A percentile compares a stretch with the other conserved stretches of the same genome.
Conservation (phyloP, 441 rosid species). For the Pelargonium australe region DNA sequence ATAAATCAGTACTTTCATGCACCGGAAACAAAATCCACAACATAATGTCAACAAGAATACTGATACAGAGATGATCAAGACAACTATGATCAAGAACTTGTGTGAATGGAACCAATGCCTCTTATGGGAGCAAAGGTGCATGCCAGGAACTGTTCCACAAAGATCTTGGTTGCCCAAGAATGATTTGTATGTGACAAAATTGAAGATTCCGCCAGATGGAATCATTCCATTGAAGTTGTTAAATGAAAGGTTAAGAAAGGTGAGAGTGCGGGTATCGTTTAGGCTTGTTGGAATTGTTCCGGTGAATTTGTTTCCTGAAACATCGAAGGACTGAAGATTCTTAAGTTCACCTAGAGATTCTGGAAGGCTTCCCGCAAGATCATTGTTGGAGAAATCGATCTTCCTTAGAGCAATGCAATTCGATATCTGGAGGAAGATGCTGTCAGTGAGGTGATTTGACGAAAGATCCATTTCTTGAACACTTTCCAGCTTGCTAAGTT, state of each 20-base stretch:
- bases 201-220: slow-evolving; percentile 36
- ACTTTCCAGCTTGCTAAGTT: slow-evolving; percentile 34
- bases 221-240: slow-evolving; percentile 30
- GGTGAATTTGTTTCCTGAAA: slow-evolving; percentile 28
- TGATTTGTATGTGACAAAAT: slow-evolving; percentile 21
- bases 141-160: slow-evolving; percentile 25
- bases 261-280: slow-evolving; percentile 24
- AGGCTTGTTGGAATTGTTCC: slow-evolving; percentile 31
- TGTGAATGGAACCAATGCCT: slow-evolving; percentile 23
- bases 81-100: slow-evolving; percentile 21
- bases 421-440: slow-evolving; percentile 30
- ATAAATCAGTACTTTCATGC: slow-evolving; percentile 23
- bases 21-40: slow-evolving; percentile 24
- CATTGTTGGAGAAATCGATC: slow-evolving; percentile 29
- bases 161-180: slow-evolving; percentile 28
- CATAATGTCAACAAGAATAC: slow-evolving; percentile 23
- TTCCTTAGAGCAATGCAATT: slow-evolving; percentile 27
- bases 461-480: slow-evolving; percentile 36
- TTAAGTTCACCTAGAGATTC: slow-evolving; percentile 27
- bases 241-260: slow-evolving; percentile 28
- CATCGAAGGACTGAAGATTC: slow-evolving; percentile 29
- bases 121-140: slow-evolving; percentile 19
- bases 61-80: slow-evolving; percentile 20
- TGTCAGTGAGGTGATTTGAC: slow-evolving; percentile 29
- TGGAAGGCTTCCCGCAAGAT: slow-evolving; percentile 30